These are phyloP conservation scores for Trifolium fragiferum DNA, from an alignment of 306 rosid species.

Conservation along the genomic window DNA sequence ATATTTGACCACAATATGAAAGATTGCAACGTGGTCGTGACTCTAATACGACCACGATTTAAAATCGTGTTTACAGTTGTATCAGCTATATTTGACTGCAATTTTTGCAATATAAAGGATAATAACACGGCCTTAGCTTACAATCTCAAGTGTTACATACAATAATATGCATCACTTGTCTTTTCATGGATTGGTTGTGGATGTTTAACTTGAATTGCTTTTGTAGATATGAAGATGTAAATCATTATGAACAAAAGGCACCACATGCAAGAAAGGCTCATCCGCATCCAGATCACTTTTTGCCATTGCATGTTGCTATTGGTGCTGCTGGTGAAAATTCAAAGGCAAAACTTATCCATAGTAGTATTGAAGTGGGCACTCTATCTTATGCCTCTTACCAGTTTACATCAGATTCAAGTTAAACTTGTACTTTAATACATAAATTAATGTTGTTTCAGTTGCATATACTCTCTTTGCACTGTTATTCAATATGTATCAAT, in stretches of 20 bases:
- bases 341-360: conserved; percentile 68
- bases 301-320: conserved; percentile 77
- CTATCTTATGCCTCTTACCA: conserved; percentile 86
- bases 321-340: conserved; percentile 78
- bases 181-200: conserved; percentile 38
- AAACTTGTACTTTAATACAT: conserved; percentile 20
- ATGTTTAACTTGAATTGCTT: background rate
- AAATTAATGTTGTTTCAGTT: background rate
- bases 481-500: background rate
- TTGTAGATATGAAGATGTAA: conserved; percentile 78
- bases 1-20: background rate
- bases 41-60: background rate
- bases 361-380: conserved; percentile 58
- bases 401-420: conserved; percentile 50
- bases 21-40: background rate
- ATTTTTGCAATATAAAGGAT: background rate
- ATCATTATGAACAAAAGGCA: conserved; percentile 64
- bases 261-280: conserved; percentile 81
- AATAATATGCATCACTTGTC: conserved; percentile 6
- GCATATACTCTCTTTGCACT: background rate
- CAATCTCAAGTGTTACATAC: background rate
- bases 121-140: background rate
- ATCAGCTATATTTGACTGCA: background rate
- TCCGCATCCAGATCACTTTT: conserved; percentile 82
- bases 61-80: background rate